Evolutionary conservation across 164 flowering plant species (phyloP), one percentile per base, ranked within the genome.

Genomic region (Vitis vinifera): DNA sequence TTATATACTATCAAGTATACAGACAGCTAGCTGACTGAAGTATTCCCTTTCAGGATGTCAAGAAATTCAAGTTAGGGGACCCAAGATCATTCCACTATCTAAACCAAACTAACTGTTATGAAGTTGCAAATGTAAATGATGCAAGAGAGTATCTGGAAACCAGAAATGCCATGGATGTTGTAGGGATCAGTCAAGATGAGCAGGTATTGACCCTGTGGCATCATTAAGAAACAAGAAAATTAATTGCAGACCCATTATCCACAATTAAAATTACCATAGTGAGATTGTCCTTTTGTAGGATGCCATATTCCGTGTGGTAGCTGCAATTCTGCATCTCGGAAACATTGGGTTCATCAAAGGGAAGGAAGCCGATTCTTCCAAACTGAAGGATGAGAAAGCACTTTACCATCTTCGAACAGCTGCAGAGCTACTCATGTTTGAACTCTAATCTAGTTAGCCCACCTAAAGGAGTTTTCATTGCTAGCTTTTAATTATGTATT

Each of bases 281-380:
- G 4, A 44, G 15, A 2, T 27, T 78, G 72, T 66, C 57, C 71
- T 51, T 66, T 51, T 73, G 59, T 67, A 91, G 94, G 93, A 92
- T 68, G 89, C 91, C 3, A 92, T 92, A 80, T 92, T 92, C 75
- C 83, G 94, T 1, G 91, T 90, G 0, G 93, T 92, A 55, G 94
- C 94, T 71, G 88, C 94, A 51, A 86, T 92, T 29, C 95, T 92
- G 62, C 97, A 92, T 78, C 88, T 92, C 51, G 97, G 97, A 31
- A 92, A 92, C 65, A 75, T 92, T 14, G 77, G 88, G 4, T 92
- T 92, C 58, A 37, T 73, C 61, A 92, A 90, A 78, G 97, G 93
- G 51, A 79, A 84, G 60, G 97, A 92, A 71, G 63, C 71, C 2
- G 97, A 92, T 79, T 92, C 97, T 19, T 92, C 97, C 12, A 72